Evolutionary conservation across 2,329 filamentous ascomycete genomes (phyloP), one percentile per base, ranked within the genome.

Genomic region (Didymella segeticola): DNA sequence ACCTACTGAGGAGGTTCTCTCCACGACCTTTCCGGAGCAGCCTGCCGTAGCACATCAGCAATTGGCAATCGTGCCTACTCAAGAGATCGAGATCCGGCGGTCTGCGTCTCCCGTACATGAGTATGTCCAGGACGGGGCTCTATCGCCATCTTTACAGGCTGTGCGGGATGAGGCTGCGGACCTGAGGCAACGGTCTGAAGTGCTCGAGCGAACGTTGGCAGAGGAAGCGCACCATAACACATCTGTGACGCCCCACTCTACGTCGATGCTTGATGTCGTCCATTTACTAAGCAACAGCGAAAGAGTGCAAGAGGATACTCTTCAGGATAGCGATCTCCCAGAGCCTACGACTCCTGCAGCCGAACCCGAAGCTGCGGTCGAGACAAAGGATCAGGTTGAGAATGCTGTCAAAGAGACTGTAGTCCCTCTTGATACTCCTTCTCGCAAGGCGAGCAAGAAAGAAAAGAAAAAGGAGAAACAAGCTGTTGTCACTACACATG

Each of bases 261-360:
- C 58, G 15, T 70, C 67, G 2, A 56, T 72, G 37, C 65, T 68
- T 23, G 67, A 70, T 41, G 43, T 69, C 10, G 66, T 70, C 14
- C 58, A 53, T 23, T 66, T 65, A 42, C 57, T 71, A 26, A 63
- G 53, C 56, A 69, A 68, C 47, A 67, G 71, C 39, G 57, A 68
- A 27, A 69, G 69, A 57, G 71, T 70, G 38, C 66, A 66, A 34
- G 53, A 41, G 12, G 68, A 64, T 45, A 68, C 67, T 45, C 45
- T 50, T 31, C 67, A 64, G 27, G 34, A 43, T 33, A 56, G n/a
- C 33, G 37, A 57, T 33, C 42, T 65, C 46, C 45, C 41, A 10
- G 61, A 63, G 12, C 56, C 62, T 4, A 60, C 58, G 49, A 69
- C 68, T 55, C 67, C 68, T 61, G 59, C 52, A 49, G 56, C 58